Evolutionary conservation across 1,284 basidiomycete species (phyloP).

Genomic region (Tausonia pullulans): DNA sequence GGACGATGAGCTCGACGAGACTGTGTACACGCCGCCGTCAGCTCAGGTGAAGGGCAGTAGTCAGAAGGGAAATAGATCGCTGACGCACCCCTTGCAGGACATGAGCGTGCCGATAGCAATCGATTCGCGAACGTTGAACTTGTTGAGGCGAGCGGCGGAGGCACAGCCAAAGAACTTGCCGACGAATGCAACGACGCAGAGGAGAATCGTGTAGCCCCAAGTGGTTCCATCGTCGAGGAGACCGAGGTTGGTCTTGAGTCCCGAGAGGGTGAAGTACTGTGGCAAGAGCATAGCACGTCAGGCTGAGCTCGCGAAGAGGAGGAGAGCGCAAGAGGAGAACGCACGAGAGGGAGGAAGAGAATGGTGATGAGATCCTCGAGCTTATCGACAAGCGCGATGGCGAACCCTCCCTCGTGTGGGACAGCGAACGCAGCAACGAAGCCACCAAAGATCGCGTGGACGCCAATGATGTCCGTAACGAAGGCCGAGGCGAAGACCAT

Average conservation of each 20-base stretch:
- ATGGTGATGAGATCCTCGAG: slow-evolving; percentile 58
- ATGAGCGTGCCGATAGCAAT: slow-evolving; percentile 80
- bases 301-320: not conserved
- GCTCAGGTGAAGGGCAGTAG: not conserved
- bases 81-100: slow-evolving; percentile 76
- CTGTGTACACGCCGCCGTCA: slow-evolving; percentile 32
- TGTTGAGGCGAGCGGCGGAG: slow-evolving; percentile 48
- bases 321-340: not conserved
- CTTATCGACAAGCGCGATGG: slow-evolving; percentile 60
- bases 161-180: slow-evolving; percentile 65
- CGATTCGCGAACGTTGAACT: slow-evolving; percentile 66
- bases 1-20: slow-evolving; percentile 74
- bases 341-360: slow-evolving; percentile 55
- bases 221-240: slow-evolving; percentile 53
- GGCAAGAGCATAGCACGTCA: not conserved
- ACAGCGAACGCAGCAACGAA: slow-evolving; percentile 83
- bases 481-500: slow-evolving; percentile 68
- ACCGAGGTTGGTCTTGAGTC: slow-evolving; percentile 71
- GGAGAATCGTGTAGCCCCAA: slow-evolving; percentile 78
- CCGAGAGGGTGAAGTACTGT: slow-evolving; percentile 72
- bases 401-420: slow-evolving; percentile 76
- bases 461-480: slow-evolving; percentile 79
- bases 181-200: slow-evolving; percentile 66
- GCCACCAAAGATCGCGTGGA: slow-evolving; percentile 55
- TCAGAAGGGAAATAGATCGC: not conserved